Percentiles rank a stretch among this genome's conserved stretches.
Conservation (phyloP, 306 rosid genomes). For the Alnus glutinosa region DNA sequence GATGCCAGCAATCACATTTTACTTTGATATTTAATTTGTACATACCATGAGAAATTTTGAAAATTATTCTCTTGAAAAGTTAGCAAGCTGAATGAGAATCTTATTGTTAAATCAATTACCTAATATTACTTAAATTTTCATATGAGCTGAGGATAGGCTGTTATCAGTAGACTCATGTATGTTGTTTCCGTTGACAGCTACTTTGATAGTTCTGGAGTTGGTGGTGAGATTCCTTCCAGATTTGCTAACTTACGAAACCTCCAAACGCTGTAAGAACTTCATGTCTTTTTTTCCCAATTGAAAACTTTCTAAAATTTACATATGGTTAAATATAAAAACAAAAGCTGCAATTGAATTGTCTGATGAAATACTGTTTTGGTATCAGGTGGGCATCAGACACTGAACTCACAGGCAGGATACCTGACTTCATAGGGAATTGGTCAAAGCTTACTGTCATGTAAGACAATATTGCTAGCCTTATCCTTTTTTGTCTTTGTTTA, state of each 20-base stretch:
- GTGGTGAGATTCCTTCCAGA: conserved; percentile 78
- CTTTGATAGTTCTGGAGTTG: conserved; percentile 66
- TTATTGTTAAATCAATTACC: background rate
- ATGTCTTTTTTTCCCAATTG: background rate
- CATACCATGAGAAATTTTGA: background rate
- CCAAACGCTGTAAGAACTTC: conserved; percentile 50
- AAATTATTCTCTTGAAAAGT: background rate
- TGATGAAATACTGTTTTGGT: conserved; percentile 15
- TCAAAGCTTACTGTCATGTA: conserved; percentile 60
- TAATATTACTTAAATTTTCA: background rate
- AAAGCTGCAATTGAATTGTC: background rate
- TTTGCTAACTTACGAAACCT: conserved; percentile 57
- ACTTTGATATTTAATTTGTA: background rate
- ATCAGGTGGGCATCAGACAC: conserved; percentile 73
- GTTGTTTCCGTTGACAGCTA: conserved; percentile 51
- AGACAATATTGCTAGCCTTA: conserved; percentile 28
- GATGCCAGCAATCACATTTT: background rate
- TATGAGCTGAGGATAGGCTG: background rate
- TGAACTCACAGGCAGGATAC: conserved; percentile 64
- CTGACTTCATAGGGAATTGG: conserved; percentile 77
- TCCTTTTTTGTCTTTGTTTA: background rate
- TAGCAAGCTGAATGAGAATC: background rate
- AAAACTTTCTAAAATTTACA: background rate
- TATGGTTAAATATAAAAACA: background rate
- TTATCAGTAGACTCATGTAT: background rate